Evolutionary conservation across 306 rosid genomes (phyloP).

Genomic region (Medicago arabica): DNA sequence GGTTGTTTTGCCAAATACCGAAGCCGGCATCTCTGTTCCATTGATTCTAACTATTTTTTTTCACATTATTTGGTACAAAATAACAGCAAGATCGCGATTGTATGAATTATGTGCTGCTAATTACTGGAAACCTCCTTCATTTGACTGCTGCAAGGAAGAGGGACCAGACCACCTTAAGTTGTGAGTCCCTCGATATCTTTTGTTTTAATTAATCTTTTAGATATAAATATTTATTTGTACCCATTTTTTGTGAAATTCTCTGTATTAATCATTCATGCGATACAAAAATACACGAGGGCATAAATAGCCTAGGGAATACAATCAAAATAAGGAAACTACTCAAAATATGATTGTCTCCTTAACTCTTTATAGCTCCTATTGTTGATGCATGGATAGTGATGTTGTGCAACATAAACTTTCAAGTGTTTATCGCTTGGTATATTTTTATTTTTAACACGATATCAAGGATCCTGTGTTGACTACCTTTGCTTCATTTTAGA

Average conservation of each 20-base stretch:
- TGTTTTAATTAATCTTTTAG: slow-evolving; percentile 28
- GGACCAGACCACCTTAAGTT: slow-evolving; percentile 78
- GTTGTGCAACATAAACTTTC: background rate
- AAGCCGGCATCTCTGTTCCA: slow-evolving; percentile 10
- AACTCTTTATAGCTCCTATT: background rate
- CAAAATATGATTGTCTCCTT: background rate
- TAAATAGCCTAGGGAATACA: no score
- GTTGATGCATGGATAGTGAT: background rate
- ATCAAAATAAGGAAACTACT: no score
- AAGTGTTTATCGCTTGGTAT: background rate
- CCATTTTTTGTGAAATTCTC: background rate
- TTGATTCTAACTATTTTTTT: slow-evolving; percentile 29
- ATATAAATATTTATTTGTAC: background rate
- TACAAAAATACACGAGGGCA: background rate
- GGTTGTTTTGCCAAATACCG: slow-evolving; percentile 32
- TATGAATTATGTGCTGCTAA: slow-evolving; percentile 68
- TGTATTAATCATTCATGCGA: background rate
- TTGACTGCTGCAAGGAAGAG: slow-evolving; percentile 78
- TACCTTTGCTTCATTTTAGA: slow-evolving; percentile 47
- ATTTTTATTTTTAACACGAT: background rate
- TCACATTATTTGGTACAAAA: slow-evolving; percentile 47
- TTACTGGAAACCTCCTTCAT: slow-evolving; percentile 72
- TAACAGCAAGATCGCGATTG: slow-evolving; percentile 68
- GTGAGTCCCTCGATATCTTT: slow-evolving; percentile 44
- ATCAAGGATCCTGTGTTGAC: slow-evolving; percentile 19